Evolutionary conservation across 305 asterid genomes (phyloP), one percentile per base, ranked within the genome.

Genomic region (Nicotiana rustica): DNA sequence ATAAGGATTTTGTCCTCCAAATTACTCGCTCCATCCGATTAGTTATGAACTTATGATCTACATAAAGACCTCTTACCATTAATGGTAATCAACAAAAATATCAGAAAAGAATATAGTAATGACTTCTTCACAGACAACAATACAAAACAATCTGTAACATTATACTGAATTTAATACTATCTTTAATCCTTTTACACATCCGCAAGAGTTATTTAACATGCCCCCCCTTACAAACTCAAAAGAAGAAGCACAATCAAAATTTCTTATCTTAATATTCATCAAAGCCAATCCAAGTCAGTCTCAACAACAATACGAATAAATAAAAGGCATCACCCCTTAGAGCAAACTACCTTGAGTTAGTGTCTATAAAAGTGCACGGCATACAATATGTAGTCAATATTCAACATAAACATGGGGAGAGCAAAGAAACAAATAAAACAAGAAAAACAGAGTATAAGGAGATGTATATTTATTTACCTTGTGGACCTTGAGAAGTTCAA

Each of bases 401-500:
- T 17, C 21, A 19, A n/a, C 10, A 15, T 17, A 57, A 41, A 57
- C 10, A 57, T 17, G 64, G 64, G 25, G 47, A 41, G 47, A 41
- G 47, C 47, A 41, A 41, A 41, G 47, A 41, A 57, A 38, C 2
- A 17, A 10, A 36, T 3, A 7, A 4, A n/a, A 67, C 4, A 76
- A 70, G 18, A 8, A 5, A 78, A 57, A 55, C 29, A 67, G 47
- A 35, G 18, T 44, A 13, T 64, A 6, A 21, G 5, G 18, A 52
- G 7, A 41, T 36, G 31, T 2, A 15, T 2, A 62, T 57, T 21
- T 88, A 90, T 25, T 25, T 25, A 25, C 94, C 90, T 81, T 86
- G 75, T 91, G 91, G 55, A 88, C 84, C 70, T 91, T 91, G 80
- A 91, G 95, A 64, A 91, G 88, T 84, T 90, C 95, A 7, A 89